phyloP scores from a whole-genome alignment of 2,329 filamentous ascomycete species.

The Mollisia scopiformis region DNA sequence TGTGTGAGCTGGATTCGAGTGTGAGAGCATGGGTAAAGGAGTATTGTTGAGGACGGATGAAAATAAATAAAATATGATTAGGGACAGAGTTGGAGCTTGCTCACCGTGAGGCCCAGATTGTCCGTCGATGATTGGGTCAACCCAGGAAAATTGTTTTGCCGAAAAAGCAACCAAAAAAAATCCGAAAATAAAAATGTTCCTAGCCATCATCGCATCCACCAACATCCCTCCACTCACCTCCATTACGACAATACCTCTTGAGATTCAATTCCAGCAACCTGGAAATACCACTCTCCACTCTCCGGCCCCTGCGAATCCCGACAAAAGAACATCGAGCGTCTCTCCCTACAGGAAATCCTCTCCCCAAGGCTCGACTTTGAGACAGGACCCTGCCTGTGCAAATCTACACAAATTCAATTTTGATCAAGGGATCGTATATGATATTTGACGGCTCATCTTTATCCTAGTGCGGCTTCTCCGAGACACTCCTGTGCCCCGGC shows the following conservation, averaged over 20 bases:
- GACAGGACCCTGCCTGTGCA: not conserved
- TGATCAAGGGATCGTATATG: not conserved
- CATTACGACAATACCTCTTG: too few species aligned
- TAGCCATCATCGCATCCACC: not conserved
- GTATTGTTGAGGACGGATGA: too few species aligned
- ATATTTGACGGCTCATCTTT: not conserved
- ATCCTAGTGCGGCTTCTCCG: not conserved
- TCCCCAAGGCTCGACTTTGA: not conserved
- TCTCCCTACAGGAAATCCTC: not conserved
- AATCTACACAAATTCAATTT: too few species aligned
- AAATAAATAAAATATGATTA: too few species aligned
- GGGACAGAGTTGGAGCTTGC: not conserved
- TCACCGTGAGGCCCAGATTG: too few species aligned
- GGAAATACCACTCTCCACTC: not conserved
- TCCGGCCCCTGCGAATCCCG: not conserved
- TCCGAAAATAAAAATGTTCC: not conserved
- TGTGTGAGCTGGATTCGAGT: too few species aligned
- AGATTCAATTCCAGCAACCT: not conserved
- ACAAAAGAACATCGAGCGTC: not conserved
- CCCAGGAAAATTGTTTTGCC: too few species aligned
- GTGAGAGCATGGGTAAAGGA: too few species aligned
- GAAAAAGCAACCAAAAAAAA: too few species aligned
- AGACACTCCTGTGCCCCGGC: not conserved
- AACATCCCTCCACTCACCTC: not conserved
- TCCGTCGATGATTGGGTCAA: too few species aligned